Evolutionary conservation across 139 green algal species (phyloP).

Genomic region (Dunaliella sp.): DNA sequence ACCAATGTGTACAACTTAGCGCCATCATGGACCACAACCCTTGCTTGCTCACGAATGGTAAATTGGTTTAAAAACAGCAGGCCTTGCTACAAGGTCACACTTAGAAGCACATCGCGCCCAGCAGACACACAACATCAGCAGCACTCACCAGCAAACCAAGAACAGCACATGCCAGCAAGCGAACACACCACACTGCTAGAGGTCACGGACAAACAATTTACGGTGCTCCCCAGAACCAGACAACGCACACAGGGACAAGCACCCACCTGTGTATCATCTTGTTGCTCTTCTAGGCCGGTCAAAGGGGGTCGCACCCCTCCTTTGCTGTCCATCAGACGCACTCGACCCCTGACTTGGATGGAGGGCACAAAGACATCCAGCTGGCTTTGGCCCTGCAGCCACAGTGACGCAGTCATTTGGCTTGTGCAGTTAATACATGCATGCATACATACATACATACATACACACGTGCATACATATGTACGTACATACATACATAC

Average conservation of each 20-base stretch:
- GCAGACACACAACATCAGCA: neutral
- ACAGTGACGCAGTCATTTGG: no score
- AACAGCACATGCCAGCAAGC: no score
- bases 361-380: slow-evolving; percentile 60
- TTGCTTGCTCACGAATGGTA: no score
- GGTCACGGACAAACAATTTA: neutral
- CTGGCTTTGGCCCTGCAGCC: neutral
- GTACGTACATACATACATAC: no score
- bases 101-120: neutral
- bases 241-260: neutral
- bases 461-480: no score
- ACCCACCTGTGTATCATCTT: slow-evolving; percentile 1
- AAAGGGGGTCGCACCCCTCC: slow-evolving; percentile 36
- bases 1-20: neutral
- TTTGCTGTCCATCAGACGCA: slow-evolving; percentile 45
- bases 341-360: slow-evolving; percentile 46
- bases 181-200: neutral
- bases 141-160: neutral
- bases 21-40: no score
- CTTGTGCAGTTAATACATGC: no score
- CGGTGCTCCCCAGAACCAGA: neutral
- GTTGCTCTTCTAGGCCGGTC: neutral
- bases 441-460: no score
- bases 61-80: neutral
- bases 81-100: neutral